Percentiles rank a stretch among this genome's conserved stretches.
These are phyloP conservation scores for Pythium sukuiense DNA, from an alignment of 352 stramenopile genomes.

Conservation along the genomic window DNA sequence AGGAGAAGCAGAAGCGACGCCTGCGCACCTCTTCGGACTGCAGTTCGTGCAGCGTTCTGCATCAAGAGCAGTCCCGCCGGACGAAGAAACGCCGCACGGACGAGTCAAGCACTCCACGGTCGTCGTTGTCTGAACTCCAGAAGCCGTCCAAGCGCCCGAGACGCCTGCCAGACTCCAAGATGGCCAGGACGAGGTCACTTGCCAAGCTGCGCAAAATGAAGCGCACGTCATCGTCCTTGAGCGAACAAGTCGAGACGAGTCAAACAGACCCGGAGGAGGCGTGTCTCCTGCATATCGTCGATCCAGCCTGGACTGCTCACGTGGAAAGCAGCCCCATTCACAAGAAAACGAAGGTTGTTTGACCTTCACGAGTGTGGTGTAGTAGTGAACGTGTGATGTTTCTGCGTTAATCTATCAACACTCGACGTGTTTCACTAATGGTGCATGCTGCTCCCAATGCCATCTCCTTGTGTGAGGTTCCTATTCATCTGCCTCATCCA, in stretches of 20 bases:
- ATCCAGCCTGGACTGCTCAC: constrained; percentile 29
- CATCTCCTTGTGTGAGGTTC: too few species aligned
- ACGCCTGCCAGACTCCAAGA: constrained; percentile 2
- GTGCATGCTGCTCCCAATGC: not conserved
- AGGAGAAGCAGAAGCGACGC: constrained; percentile 34
- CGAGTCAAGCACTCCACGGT: not conserved
- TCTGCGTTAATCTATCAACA: constrained; percentile 3
- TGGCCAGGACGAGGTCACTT: constrained; percentile 1
- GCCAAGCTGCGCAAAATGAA: constrained; percentile 16
- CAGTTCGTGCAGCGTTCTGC: constrained; percentile 24
- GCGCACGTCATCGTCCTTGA: constrained; percentile 8
- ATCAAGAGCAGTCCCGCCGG: not conserved
- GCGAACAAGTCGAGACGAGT: not conserved
- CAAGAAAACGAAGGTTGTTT: constrained; percentile 38
- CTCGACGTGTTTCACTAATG: not conserved
- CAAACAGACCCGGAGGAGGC: not conserved
- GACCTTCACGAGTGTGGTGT: constrained; percentile 17
- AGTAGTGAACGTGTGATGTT: constrained; percentile 14
- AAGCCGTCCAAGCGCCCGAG: constrained; percentile 19
- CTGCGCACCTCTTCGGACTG: constrained; percentile 38
- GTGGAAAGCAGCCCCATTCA: constrained; percentile 42
- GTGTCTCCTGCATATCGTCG: not conserved
- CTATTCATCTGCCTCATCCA: constrained; percentile 43
- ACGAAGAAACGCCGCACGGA: constrained; percentile 23
- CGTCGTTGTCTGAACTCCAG: not conserved